Evolutionary conservation across 495 filamentous ascomycete genomes (phyloP), one percentile per base, ranked within the genome.

Genomic region (Cudoniella acicularis): DNA sequence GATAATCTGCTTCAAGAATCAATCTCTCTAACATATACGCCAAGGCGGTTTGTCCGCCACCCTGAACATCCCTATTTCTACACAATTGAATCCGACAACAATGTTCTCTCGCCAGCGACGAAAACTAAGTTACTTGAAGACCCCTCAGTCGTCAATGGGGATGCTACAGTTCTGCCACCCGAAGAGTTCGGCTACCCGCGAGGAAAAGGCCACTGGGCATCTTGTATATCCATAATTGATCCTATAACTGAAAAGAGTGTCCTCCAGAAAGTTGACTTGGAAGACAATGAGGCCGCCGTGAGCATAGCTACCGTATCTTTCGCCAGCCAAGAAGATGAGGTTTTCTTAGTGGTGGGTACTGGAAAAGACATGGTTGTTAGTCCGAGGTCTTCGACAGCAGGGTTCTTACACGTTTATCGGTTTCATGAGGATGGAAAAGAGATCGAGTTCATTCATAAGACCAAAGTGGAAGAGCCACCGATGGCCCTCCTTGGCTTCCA

Each of bases 391-490:
- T 89, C 81, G 57, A 84, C 78, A 17, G 83, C 85, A 51, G 93
- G 92, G 3, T 96, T 86, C 65, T 90, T 99, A 26, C 91, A 96
- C 64, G 87, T 98, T 49, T 99, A 96, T 72, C 85, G 91, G 36
- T 92, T 98, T 76, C 82, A 88, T 23, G 87, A 92, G 26, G 84
- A 92, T 62, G 95, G 95, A 47, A 83, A 82, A 60, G 84, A 88
- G 55, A 79, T 99, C 22, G 92, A 96, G 65, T 93, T 97, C 60
- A 92, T 96, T 58, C 95, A 98, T 74, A 97, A 97, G 72, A 98
- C 95, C 6, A 89, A 88, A 64, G 79, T 96, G 13, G 90, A 95
- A 57, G 84, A 91, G 53, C 92, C 92, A 1, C 92, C 95, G 0
- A 85, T 91, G 61, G 95, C 95, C 18, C 79, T 99, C 3, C 82